These are phyloP conservation scores for Vicia villosa DNA, from an alignment of 306 rosid species.

Conservation along the genomic window DNA sequence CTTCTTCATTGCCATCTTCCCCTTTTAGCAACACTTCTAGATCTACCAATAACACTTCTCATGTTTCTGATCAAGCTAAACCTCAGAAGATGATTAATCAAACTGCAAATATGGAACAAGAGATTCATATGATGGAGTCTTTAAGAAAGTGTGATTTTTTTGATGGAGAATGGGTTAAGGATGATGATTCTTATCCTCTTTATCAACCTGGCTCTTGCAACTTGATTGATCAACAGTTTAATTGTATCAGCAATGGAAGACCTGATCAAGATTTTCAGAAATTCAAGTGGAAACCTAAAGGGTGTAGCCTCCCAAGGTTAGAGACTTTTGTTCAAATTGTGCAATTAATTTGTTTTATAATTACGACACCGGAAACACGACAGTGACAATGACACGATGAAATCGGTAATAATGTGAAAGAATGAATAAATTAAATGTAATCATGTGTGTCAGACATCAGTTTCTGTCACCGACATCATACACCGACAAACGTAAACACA, in stretches of 20 bases:
- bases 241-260: slow-evolving; percentile 73
- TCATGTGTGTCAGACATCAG: no score
- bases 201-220: slow-evolving; percentile 84
- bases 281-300: slow-evolving; percentile 81
- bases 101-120: slow-evolving; percentile 30
- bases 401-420: no score
- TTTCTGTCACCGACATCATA: no score
- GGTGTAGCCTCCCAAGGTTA: slow-evolving; percentile 84
- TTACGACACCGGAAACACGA: no score
- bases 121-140: slow-evolving; percentile 40
- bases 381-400: no score
- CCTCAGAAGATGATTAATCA: slow-evolving; percentile 40
- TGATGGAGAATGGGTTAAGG: slow-evolving; percentile 81
- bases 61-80: background rate
- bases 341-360: slow-evolving; percentile 8
- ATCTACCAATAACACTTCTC: slow-evolving; percentile 47
- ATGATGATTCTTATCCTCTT: slow-evolving; percentile 62
- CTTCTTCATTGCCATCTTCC: slow-evolving; percentile 33
- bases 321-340: slow-evolving; percentile 5
- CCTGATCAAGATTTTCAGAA: slow-evolving; percentile 72
- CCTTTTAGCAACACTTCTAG: slow-evolving; percentile 40
- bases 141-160: slow-evolving; percentile 71
- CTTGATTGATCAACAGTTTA: slow-evolving; percentile 76
- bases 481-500: no score
- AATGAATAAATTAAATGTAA: no score